Base-by-base conservation (phyloP, 192 early-diverging fungal genomes). In the Coemansia sp. region DNA sequence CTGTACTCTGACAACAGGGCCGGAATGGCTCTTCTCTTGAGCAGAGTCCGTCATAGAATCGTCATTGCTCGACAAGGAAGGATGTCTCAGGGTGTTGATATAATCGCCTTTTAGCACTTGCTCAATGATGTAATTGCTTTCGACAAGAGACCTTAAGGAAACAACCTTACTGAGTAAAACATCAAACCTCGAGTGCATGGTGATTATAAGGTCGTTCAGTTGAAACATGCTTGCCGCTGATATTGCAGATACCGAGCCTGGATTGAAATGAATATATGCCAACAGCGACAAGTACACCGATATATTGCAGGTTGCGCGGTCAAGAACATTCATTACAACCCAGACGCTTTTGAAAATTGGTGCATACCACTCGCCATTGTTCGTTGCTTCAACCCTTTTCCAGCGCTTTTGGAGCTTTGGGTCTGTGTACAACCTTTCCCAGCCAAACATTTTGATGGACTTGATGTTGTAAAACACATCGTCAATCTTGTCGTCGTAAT, bases 401-500 rank as follows among this genome's bases (percentile, higher is more conserved):
- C 55, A 57, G 10, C 61, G 35, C 35, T 63, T 22, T 48, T 55
- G 58, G 13, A 66, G 63, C 41, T 60, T 57, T 3, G 71, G 50
- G 41, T 74, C 71, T 2, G 70, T 46, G 41, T 70, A 79, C 60
- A 67, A 65, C 19, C 65, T 59, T 53, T 79, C 76, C 76, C 76
- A 79, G 5, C 76, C 71, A 59, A 73, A 74, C 46, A 79, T 59
- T 61, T 79, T 79, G 53, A 76, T 71, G 0, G 65, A 46, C 17
- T 52, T 66, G 7, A 76, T 76, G 33, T 57, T 41, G 32, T 49
- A 29, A 42, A 66, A 64, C 17, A 76, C 43, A 41, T 76, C 74
- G 23, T 25, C 58, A 25, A 65, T 15, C 42, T 56, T 52, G 49
- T 23, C 52, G 11, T 54, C 63, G n/a, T 65, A 29, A 29, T 29